Conservation (phyloP, 2,329 filamentous ascomycete species). For the Ophiocordyceps camponoti-leonardi region DNA sequence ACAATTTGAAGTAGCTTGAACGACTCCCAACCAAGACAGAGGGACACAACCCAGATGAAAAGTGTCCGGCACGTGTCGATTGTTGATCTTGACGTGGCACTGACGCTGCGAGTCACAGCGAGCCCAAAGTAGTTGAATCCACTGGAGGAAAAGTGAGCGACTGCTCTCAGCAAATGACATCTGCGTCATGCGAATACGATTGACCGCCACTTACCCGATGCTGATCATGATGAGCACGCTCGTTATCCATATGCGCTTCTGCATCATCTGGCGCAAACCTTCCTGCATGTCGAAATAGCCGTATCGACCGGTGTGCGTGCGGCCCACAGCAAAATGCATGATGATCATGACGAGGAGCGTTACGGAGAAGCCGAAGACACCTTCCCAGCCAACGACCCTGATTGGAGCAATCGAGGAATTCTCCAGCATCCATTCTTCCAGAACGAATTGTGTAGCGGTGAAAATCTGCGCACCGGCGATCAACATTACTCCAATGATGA, state of each 20-base stretch:
- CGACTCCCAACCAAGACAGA: constrained; percentile 86
- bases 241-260: constrained; percentile 51
- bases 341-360: constrained; percentile 67
- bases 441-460: constrained; percentile 87
- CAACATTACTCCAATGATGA: constrained; percentile 68
- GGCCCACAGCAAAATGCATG: constrained; percentile 60
- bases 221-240: constrained; percentile 92
- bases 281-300: constrained; percentile 87
- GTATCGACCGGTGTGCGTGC: constrained; percentile 52
- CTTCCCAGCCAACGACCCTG: constrained; percentile 90
- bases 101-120: constrained; percentile 76
- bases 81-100: constrained; percentile 82
- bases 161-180: neutral
- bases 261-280: constrained; percentile 65
- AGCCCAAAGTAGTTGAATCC: constrained; percentile 99
- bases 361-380: constrained; percentile 70
- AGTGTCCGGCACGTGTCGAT: constrained; percentile 96
- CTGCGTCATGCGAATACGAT: neutral
- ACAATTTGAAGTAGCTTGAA: constrained; percentile 95
- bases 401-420: constrained; percentile 55
- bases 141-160: constrained; percentile 23
- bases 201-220: constrained; percentile 50
- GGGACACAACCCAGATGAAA: constrained; percentile 93
- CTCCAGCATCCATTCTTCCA: constrained; percentile 83
- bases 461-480: constrained; percentile 95